These are phyloP conservation scores for Sclerotiophoma versabilis DNA, from an alignment of 2,329 filamentous ascomycete genomes.

Conservation along the genomic window DNA sequence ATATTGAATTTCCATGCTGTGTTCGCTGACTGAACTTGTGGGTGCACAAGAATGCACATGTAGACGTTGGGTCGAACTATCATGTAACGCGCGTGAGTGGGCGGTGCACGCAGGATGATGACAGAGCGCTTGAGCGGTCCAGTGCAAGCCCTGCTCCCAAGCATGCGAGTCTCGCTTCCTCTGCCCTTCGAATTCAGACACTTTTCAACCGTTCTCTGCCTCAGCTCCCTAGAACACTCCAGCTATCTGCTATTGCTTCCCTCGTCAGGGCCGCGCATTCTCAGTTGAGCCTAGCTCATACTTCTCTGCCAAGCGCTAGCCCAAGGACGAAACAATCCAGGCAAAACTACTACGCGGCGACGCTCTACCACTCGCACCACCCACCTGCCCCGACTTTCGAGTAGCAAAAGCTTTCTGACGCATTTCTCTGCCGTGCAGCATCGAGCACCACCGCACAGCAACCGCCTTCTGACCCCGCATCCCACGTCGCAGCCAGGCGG, in stretches of 20 bases:
- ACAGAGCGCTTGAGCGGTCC: slow-evolving; percentile 19
- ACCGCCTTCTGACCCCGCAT: slow-evolving; percentile 23
- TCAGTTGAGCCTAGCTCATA: slow-evolving; percentile 26
- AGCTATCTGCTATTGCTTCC: slow-evolving; percentile 7
- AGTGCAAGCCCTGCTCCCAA: slow-evolving; percentile 6
- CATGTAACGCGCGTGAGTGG: slow-evolving; percentile 13
- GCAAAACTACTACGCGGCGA: slow-evolving; percentile 37
- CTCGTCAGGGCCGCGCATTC: slow-evolving; percentile 26
- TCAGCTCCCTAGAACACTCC: neutral
- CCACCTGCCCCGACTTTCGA: slow-evolving; percentile 28
- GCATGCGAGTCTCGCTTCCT: slow-evolving; percentile 7
- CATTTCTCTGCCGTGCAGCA: slow-evolving; percentile 33
- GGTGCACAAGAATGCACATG: slow-evolving; percentile 12
- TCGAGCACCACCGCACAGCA: slow-evolving; percentile 23
- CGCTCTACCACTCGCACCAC: slow-evolving; percentile 39
- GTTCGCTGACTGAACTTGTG: slow-evolving; percentile 1
- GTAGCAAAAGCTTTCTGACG: slow-evolving; percentile 25
- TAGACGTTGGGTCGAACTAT: slow-evolving; percentile 9
- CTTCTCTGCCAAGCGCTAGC: slow-evolving; percentile 25
- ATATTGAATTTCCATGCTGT: neutral
- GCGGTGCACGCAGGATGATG: slow-evolving; percentile 20
- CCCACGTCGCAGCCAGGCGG: slow-evolving; percentile 41
- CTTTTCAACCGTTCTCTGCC: slow-evolving; percentile 1
- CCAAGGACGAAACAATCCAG: slow-evolving; percentile 31
- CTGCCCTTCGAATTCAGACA: slow-evolving; percentile 2